These are phyloP conservation scores for Closterium sp. DNA, from an alignment of 139 green algal species.

Conservation along the genomic window DNA sequence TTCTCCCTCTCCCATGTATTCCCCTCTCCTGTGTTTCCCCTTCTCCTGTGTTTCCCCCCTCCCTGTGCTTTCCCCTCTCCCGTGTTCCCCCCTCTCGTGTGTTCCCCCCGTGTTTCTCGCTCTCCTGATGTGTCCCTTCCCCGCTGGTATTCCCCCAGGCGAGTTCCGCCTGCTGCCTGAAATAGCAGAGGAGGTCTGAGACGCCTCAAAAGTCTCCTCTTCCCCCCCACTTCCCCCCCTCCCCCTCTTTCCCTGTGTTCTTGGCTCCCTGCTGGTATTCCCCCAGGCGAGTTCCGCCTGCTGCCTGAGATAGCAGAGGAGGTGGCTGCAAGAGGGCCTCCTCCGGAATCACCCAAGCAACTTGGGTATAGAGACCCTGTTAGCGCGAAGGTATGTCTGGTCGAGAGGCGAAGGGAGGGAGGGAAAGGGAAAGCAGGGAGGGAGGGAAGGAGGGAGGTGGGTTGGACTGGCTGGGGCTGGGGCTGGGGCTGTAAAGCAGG, in stretches of 20 bases:
- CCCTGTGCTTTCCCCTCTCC: not conserved
- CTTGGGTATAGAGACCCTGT: not conserved
- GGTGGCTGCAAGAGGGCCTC: not conserved
- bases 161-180: slow-evolving; percentile 3
- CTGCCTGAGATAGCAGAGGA: not conserved
- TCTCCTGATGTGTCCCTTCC: not conserved
- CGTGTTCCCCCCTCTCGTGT: not conserved
- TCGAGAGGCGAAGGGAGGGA: not conserved
- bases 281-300: not conserved
- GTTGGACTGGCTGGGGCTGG: too few relatives aligned
- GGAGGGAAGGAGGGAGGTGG: not conserved
- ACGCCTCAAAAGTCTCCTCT: not conserved
- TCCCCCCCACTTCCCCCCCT: not conserved
- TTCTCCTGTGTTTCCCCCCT: not conserved
- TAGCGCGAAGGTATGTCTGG: not conserved
- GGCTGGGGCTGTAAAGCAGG: too few relatives aligned
- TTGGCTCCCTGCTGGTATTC: not conserved
- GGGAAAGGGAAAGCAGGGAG: not conserved
- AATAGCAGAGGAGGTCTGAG: not conserved
- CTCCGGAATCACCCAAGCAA: not conserved
- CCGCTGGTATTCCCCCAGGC: not conserved
- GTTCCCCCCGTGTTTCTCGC: not conserved
- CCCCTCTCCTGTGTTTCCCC: not conserved
- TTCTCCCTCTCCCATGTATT: not conserved
- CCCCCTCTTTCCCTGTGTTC: not conserved